Evolutionary conservation across 202 grass and related monocot genomes (phyloP).

Genomic region (Elaeis oleifera): DNA sequence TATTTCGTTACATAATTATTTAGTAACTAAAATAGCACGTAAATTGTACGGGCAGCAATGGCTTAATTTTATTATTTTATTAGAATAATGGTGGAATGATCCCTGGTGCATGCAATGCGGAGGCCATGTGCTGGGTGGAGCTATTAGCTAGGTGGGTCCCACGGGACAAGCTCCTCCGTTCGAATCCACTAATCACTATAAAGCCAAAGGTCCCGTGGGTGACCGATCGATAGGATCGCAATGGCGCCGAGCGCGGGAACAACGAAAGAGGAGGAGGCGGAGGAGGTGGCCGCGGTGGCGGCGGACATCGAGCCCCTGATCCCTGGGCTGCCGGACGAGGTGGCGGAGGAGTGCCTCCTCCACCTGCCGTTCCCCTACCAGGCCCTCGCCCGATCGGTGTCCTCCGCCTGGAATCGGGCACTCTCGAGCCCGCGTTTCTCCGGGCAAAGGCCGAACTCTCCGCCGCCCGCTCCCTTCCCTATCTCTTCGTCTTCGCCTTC

Average conservation of each 20-base stretch:
- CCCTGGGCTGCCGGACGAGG: conserved; percentile 80
- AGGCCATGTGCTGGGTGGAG: too few species aligned
- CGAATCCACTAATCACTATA: too few species aligned
- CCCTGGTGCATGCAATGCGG: too few species aligned
- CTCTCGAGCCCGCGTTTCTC: conserved; percentile 37
- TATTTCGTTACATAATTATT: too few species aligned
- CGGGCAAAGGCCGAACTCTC: neutral
- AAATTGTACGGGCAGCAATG: too few species aligned
- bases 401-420: conserved; percentile 71
- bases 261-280: neutral
- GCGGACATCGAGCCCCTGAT: conserved; percentile 43
- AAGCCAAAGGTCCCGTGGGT: too few species aligned
- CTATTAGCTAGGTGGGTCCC: too few species aligned
- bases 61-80: too few species aligned
- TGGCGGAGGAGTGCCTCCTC: conserved; percentile 94
- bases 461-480: conserved; percentile 41
- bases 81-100: too few species aligned
- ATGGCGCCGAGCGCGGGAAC: neutral
- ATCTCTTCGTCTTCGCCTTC: conserved; percentile 82
- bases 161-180: too few species aligned
- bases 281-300: neutral
- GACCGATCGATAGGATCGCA: too few species aligned
- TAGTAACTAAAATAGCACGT: too few species aligned
- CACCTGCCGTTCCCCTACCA: conserved; percentile 95
- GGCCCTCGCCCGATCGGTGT: conserved; percentile 76